Base-by-base conservation (phyloP, 306 rosid species). In the Pterocarpus macrocarpus region DNA sequence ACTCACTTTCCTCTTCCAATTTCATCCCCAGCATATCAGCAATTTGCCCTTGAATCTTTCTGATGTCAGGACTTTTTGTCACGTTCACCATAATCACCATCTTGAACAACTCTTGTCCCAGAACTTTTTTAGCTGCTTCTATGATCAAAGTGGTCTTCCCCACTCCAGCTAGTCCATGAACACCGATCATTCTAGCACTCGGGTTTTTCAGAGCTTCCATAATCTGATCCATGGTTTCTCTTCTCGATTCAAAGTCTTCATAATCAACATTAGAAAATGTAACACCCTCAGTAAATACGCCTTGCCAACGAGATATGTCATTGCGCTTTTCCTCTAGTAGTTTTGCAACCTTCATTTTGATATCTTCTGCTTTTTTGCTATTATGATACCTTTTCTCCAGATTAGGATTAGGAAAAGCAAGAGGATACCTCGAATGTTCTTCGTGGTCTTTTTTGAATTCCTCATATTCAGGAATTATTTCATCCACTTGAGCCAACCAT, bases 11-110 rank as follows among this genome's bases (percentile, higher is more conserved):
- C 5, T 50, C 73, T 0, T 72, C 56, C 43, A 83, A 32, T 28
- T 2, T 17, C 12, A 78, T 41, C 13, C 80, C 85, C 14, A 82
- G 41, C 59, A 6, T 14, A 8, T 68, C 85, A 10, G 49, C 85
- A 49, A 82, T 57, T 10, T 83, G 72, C 38, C 73, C 77, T 49
- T 83, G 86, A 59, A 78, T 57, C 66, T 72, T 71, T 36, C 14
- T 72, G 7, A 83, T 14, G 36, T 65, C 50, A 2, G 80, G 80
- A 12, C 15, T 44, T 35, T 58, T 62, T n/a, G 71, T 62, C 5
- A 75, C 38, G 6, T 45, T 75, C 52, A 56, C 80, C 69, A 75
- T 52, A 10, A 65, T 34, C 53, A 77, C 55, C 8, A 17, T 32
- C 13, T 13, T 4, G 43, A 64, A 64, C 22, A 65, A n/a, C 39